Evolutionary conservation across 169 alveolate genomes (phyloP), one percentile per base, ranked within the genome.

Genomic region (Perkinsus olseni): DNA sequence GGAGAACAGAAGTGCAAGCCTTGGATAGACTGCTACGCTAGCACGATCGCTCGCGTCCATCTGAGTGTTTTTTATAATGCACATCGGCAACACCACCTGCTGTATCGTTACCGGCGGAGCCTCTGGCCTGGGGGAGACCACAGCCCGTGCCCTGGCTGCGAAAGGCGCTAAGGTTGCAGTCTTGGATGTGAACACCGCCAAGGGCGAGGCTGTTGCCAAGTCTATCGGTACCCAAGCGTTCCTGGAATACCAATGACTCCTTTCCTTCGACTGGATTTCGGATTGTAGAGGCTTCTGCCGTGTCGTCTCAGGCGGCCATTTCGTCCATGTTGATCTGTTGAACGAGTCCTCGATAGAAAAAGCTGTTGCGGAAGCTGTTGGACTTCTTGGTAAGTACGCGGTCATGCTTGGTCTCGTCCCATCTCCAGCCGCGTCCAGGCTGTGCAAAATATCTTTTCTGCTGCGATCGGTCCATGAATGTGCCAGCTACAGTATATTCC

Each of bases 61-160:
- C n/a, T n/a, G n/a, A n/a, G n/a, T n/a, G n/a, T n/a, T n/a, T n/a
- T n/a, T n/a, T n/a, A n/a, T n/a, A n/a, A 45, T 45, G 62, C 17
- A 10, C 62, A 45, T 45, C 62, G 62, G 62, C 6, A 45, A 45
- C 24, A 45, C 62, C 62, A 45, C 62, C 17, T 45, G 62, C 62
- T 74, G 74, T 91, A 94, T 95, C 31, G 95, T 95, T 0, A 95
- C 96, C 21, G 98, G 98, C 34, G 98, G 97, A 28, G 96, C 97
- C 37, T 96, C 97, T 38, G 98, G 98, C 24, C 92, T 96, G 11
- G 98, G 98, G n/a, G 95, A 93, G 50, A 96, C 94, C 4, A 93
- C 97, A 20, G 97, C 94, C 6, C 51, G 93, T 91, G 92, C 91
- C n/a, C 92, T 96, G n/a, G 74, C 94, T 31, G 93, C 93, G 28